Evolutionary conservation across 129 eudicot species (phyloP), one percentile per base, ranked within the genome.

Genomic region (carrot (Daucus carota)): DNA sequence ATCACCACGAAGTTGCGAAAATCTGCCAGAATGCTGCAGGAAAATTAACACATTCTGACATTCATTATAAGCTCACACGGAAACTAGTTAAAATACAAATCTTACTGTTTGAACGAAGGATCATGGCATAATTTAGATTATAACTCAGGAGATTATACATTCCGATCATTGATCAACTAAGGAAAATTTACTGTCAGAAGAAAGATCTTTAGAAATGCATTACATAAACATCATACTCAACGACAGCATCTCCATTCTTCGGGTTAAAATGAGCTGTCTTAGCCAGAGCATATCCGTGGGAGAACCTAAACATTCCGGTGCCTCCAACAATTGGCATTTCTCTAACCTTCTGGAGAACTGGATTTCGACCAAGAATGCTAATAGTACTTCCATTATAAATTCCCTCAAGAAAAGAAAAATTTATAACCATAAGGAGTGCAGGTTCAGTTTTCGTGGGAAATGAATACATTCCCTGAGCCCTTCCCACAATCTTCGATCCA

Each of bases 241-340:
- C 82, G 28, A 84, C 80, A 36, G 82, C 90, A 84, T 78, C 72
- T 50, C 59, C 59, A 50, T 18, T 50, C 18, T 81, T 86, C 15
- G 9, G 63, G 67, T 78, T 78, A 78, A 26, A 79, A 54, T 47
- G 28, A 66, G 76, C 80, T 1, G 83, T 80, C 41, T 47, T 80
- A 7, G 72, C 81, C 5, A 78, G 74, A n/a, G 75, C 84, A 76
- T 78, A 83, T n/a, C 90, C 90, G 22, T 75, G 76, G 72, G 82
- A 86, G 46, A 80, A 66, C 52, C 90, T 76, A 71, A 86, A 86
- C 15, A 81, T 41, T n/a, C 87, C 85, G 67, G 80, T 86, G 22
- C 87, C 87, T 54, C 87, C 90, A 24, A 86, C 74, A 78, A 83
- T 65, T 1, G 84, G 82, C 84, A 86, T 78, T 76, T 86, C 87